Percentiles rank a stretch among this genome's conserved stretches.
Evolutionary conservation across 352 stramenopile genomes (phyloP).

Genomic region (Phytopythium delawarense): DNA sequence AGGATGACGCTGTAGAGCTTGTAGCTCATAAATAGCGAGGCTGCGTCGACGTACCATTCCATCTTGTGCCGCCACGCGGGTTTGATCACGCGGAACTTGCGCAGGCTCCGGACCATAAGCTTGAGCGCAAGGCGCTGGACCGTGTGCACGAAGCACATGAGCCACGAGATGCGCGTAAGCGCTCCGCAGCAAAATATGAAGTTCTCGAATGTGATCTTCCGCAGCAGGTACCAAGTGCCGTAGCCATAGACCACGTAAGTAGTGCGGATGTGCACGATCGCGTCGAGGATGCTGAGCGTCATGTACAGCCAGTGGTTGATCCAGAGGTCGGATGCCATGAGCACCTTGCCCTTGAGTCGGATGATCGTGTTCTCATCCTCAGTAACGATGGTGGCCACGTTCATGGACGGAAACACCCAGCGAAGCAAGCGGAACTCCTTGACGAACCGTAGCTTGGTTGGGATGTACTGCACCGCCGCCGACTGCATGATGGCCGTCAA

Average conservation of each 20-base stretch:
- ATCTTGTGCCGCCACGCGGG: slow-evolving; percentile 22
- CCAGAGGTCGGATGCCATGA: slow-evolving; percentile 34
- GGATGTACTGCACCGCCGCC: slow-evolving; percentile 14
- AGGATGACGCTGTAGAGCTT: slow-evolving; percentile 41
- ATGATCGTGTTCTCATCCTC: slow-evolving; percentile 7
- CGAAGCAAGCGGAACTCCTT: slow-evolving; percentile 6
- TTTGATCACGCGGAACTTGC: slow-evolving; percentile 1
- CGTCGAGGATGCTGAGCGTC: slow-evolving; percentile 24
- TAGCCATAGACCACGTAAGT: slow-evolving; percentile 30
- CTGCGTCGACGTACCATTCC: slow-evolving; percentile 26
- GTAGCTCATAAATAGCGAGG: slow-evolving; percentile 36
- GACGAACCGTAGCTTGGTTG: slow-evolving; percentile 6
- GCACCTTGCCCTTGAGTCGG: slow-evolving; percentile 15
- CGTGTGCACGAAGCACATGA: slow-evolving; percentile 30
- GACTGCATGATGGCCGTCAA: slow-evolving; percentile 7
- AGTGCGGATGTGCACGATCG: slow-evolving; percentile 19
- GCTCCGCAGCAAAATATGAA: slow-evolving; percentile 31
- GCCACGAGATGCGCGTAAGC: slow-evolving; percentile 29
- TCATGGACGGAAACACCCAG: slow-evolving; percentile 13
- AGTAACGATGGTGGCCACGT: slow-evolving; percentile 1
- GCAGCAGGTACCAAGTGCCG: slow-evolving; percentile 27
- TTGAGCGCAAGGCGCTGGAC: slow-evolving; percentile 6
- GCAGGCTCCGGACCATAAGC: background rate
- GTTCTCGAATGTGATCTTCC: slow-evolving; percentile 22
- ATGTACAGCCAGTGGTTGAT: slow-evolving; percentile 48